Conservation (phyloP, 2,329 filamentous ascomycete species). For the Ophioceras dolichostomum region DNA sequence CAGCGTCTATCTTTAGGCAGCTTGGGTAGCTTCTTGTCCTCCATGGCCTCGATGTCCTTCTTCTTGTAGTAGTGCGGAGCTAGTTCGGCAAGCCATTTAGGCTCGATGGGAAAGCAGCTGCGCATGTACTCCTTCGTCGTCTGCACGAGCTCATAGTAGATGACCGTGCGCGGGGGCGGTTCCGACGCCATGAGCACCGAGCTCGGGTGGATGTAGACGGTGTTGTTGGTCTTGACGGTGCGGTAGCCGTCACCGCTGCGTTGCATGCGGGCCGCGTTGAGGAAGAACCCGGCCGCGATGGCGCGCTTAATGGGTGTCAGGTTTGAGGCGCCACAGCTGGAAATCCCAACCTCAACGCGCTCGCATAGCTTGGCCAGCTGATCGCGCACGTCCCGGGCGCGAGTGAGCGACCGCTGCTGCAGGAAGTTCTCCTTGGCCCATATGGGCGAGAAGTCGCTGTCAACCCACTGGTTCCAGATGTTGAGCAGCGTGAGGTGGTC, state of each 20-base stretch:
- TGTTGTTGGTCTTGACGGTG: conserved; percentile 81
- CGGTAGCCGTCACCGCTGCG: conserved; percentile 78
- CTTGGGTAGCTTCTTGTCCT: conserved; percentile 54
- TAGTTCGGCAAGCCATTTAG: conserved; percentile 76
- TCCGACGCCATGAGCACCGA: conserved; percentile 68
- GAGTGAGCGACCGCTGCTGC: conserved; percentile 77
- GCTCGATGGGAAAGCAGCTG: conserved; percentile 71
- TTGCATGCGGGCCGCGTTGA: conserved; percentile 76
- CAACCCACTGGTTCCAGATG: conserved; percentile 92
- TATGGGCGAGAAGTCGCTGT: conserved; percentile 75
- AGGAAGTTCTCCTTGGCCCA: conserved; percentile 92
- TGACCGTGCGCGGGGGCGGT: conserved; percentile 66
- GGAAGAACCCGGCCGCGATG: conserved; percentile 86
- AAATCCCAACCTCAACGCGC: conserved; percentile 71
- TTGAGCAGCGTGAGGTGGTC: conserved; percentile 84
- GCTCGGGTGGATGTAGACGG: conserved; percentile 84
- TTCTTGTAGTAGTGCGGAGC: conserved; percentile 94
- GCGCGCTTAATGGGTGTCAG: conserved; percentile 73
- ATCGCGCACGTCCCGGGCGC: conserved; percentile 83
- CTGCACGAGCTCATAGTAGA: conserved; percentile 75
- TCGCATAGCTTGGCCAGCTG: conserved; percentile 89
- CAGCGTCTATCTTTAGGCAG: too few species aligned
- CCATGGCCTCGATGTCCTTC: conserved; percentile 73
- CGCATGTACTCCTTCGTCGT: conserved; percentile 91
- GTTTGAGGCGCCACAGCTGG: conserved; percentile 57